These are phyloP conservation scores for Microdochium paspali DNA, from an alignment of 2,329 filamentous ascomycete species.

Conservation along the genomic window DNA sequence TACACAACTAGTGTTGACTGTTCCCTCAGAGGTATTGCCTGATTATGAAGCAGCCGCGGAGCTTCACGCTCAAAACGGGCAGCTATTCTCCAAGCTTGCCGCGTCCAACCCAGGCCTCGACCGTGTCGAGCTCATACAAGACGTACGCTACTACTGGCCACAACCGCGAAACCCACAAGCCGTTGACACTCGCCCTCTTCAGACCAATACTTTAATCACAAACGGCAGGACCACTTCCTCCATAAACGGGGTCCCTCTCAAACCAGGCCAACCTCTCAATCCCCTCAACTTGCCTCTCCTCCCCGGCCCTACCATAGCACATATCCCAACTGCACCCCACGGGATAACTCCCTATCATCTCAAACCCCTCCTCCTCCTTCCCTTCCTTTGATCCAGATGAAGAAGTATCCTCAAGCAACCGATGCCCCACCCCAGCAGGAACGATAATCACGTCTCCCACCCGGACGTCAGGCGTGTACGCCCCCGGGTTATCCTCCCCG, in stretches of 20 bases:
- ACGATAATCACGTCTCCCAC: conserved; percentile 56
- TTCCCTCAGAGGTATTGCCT: too few species aligned
- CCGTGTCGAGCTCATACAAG: too few species aligned
- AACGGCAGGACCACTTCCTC: too few species aligned
- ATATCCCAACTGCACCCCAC: conserved; percentile 54
- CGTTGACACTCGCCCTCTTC: too few species aligned
- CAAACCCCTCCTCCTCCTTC: conserved; percentile 41
- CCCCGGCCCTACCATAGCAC: conserved; percentile 55
- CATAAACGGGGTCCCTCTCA: conserved; percentile 49
- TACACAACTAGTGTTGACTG: too few species aligned
- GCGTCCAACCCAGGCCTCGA: too few species aligned
- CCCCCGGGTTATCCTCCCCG: conserved; percentile 48
- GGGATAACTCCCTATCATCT: conserved; percentile 62
- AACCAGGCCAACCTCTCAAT: conserved; percentile 48
- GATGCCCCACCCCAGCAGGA: conserved; percentile 57
- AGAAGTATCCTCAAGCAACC: conserved; percentile 44
- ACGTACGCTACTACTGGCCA: too few species aligned
- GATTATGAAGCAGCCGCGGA: too few species aligned
- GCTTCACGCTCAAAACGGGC: too few species aligned
- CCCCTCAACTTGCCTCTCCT: conserved; percentile 38
- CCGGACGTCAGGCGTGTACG: conserved; percentile 44
- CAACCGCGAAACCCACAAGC: too few species aligned
- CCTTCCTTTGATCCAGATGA: conserved; percentile 38
- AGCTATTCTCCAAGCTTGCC: too few species aligned
- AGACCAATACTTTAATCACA: too few species aligned